These are phyloP conservation scores for Annulohypoxylon maeteangense DNA, from an alignment of 495 filamentous ascomycete genomes.

Conservation along the genomic window DNA sequence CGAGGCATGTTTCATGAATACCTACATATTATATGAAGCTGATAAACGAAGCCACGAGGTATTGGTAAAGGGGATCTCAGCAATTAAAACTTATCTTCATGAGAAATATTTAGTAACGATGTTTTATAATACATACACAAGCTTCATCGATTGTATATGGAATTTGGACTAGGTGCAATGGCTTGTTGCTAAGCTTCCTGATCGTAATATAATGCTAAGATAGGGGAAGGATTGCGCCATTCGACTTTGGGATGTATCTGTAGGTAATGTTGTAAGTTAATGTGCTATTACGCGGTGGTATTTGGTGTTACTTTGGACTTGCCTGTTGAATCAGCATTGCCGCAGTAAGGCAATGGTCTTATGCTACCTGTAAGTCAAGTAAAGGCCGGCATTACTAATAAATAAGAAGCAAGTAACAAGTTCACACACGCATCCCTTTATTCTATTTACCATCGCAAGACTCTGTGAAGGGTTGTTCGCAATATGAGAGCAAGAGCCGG, in stretches of 20 bases:
- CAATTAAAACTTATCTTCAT: not conserved
- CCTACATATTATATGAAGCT: not conserved
- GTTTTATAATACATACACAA: not conserved
- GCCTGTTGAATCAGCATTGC: too few species aligned
- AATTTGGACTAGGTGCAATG: not conserved
- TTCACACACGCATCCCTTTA: too few species aligned
- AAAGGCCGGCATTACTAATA: too few species aligned
- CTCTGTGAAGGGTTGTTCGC: not conserved
- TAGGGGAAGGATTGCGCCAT: too few species aligned
- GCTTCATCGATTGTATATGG: not conserved
- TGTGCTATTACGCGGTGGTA: too few species aligned
- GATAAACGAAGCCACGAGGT: not conserved
- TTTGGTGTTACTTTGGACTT: too few species aligned
- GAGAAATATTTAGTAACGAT: not conserved
- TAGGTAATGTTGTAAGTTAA: too few species aligned
- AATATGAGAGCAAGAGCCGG: conserved; percentile 3
- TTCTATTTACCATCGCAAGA: too few species aligned
- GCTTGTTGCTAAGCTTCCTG: not conserved
- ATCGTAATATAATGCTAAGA: not conserved
- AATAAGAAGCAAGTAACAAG: too few species aligned
- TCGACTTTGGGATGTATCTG: too few species aligned
- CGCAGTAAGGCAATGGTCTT: too few species aligned
- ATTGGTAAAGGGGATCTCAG: not conserved
- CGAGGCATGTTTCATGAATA: not conserved
- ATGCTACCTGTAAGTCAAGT: too few species aligned